Base-by-base conservation (phyloP, 2,329 filamentous ascomycete genomes). In the Eurotiales sp. region DNA sequence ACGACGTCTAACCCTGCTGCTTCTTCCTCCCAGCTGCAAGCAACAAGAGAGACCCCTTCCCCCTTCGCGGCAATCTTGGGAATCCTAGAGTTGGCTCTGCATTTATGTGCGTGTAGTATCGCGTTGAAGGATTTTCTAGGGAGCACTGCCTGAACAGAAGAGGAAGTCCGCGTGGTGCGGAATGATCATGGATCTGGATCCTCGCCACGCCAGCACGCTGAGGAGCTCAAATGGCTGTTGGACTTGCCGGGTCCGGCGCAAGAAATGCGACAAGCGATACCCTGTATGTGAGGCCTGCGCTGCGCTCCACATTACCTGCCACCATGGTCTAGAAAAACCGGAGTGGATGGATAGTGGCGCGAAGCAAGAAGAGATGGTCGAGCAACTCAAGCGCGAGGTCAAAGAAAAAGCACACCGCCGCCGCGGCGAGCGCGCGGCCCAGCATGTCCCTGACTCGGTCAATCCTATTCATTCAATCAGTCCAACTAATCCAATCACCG, bases 181-280 rank as follows among this genome's bases (percentile, higher is more conserved):
- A n/a, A n/a, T n/a, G 15, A n/a, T 36, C 30, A 36, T 36, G 34
- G 15, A 36, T 36, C n/a, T 36, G 15, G n/a, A 42, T 23, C 23
- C 39, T 17, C 23, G 32, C 25, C 32, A 48, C 32, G 21, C 21
- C 46, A 37, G 15, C 22, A 6, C 37, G 4, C 11, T 17, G 5
- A 49, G 46, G 27, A 41, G 46, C 27, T 40, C 34, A n/a, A 50
- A 44, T 43, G 39, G 39, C 21, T 84, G 81, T 61, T 83, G 79
- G 79, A 84, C 80, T 2, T 84, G 82, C 58, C 76, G 80, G 19
- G 71, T 83, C 10, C 76, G 82, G 17, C 78, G 78, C 58, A 85
- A 84, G 60, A 83, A 82, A 59, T 85, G 82, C 61, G 79, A 83
- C 55, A 78, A 82, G 60, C 68, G 59, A 21, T 73, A 70, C 2